Percentiles rank a stretch among this genome's conserved stretches.
phyloP scores from a whole-genome alignment of 768 basidiomycete genomes.

The Termitomyces sp. region DNA sequence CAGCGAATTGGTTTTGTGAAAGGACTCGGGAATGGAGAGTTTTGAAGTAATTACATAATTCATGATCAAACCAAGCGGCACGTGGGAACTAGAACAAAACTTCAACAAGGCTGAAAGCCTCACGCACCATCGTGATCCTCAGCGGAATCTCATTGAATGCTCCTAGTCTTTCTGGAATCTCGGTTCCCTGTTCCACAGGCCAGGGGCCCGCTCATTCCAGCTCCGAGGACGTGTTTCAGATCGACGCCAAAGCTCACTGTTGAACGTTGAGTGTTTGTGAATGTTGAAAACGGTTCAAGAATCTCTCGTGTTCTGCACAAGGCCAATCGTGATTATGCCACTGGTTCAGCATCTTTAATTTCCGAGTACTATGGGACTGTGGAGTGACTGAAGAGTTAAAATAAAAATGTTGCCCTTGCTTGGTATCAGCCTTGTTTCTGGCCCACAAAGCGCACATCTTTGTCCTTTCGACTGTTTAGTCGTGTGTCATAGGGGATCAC shows the following conservation, averaged over 20 bases:
- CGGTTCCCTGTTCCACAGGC: neutral
- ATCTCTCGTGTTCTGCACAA: constrained; percentile 13
- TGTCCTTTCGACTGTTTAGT: neutral
- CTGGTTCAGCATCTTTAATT: constrained; percentile 12
- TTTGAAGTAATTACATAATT: neutral
- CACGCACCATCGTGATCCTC: no score
- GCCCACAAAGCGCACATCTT: neutral
- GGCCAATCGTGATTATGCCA: constrained; percentile 7
- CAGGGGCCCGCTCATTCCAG: no score
- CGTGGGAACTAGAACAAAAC: no score
- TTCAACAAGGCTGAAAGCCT: no score
- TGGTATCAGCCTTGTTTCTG: neutral
- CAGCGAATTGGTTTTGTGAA: no score
- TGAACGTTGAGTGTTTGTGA: neutral
- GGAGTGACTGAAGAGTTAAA: neutral
- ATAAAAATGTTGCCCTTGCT: neutral
- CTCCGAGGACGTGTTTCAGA: constrained; percentile 5
- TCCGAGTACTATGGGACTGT: constrained; percentile 6
- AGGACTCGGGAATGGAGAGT: no score
- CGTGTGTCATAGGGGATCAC: neutral
- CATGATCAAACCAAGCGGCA: no score
- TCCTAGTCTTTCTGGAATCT: neutral
- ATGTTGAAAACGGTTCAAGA: neutral
- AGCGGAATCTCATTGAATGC: no score
- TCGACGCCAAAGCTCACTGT: constrained; percentile 1